Conservation (phyloP, 1,284 basidiomycete genomes). For the Phylloporus sp. region DNA sequence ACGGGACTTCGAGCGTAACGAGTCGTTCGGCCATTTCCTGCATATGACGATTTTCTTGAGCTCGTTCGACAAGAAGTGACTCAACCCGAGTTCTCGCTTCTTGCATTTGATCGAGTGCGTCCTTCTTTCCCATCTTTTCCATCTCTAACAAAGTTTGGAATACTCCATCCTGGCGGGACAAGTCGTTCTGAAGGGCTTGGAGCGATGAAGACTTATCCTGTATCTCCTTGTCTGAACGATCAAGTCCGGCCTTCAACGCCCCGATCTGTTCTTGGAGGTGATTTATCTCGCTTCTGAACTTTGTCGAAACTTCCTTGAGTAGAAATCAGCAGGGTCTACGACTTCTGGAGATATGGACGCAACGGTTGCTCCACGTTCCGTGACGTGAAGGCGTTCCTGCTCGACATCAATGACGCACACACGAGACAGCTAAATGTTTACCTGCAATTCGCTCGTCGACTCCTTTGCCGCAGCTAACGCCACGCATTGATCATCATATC, state of each 20-base stretch:
- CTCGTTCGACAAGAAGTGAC: conserved; percentile 29
- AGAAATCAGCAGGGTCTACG: conserved; percentile 5
- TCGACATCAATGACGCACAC: neutral
- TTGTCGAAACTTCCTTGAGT: conserved; percentile 22
- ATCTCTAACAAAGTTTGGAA: conserved; percentile 28
- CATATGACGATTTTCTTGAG: conserved; percentile 21
- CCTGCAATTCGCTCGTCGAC: conserved; percentile 57
- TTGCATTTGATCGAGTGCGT: conserved; percentile 22
- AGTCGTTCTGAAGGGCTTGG: conserved; percentile 27
- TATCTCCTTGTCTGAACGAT: too few relatives aligned
- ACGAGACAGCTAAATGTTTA: conserved; percentile 22
- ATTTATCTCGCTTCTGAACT: conserved; percentile 21
- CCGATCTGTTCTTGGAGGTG: conserved; percentile 30
- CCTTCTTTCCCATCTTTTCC: conserved; percentile 26
- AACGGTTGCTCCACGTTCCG: conserved; percentile 23
- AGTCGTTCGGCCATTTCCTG: conserved; percentile 30
- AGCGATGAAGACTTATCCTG: conserved; percentile 18
- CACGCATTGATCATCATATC: conserved; percentile 60
- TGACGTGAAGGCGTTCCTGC: conserved; percentile 26
- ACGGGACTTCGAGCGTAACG: conserved; percentile 24
- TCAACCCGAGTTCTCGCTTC: conserved; percentile 26
- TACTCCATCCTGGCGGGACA: conserved; percentile 33
- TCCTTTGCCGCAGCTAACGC: conserved; percentile 57
- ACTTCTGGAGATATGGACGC: conserved; percentile 3
- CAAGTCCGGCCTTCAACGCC: conserved; percentile 19